Percentiles rank a stretch among this genome's conserved stretches.
These are phyloP conservation scores for Epicoccum nigrum DNA, from an alignment of 2,329 filamentous ascomycete genomes.

Conservation along the genomic window DNA sequence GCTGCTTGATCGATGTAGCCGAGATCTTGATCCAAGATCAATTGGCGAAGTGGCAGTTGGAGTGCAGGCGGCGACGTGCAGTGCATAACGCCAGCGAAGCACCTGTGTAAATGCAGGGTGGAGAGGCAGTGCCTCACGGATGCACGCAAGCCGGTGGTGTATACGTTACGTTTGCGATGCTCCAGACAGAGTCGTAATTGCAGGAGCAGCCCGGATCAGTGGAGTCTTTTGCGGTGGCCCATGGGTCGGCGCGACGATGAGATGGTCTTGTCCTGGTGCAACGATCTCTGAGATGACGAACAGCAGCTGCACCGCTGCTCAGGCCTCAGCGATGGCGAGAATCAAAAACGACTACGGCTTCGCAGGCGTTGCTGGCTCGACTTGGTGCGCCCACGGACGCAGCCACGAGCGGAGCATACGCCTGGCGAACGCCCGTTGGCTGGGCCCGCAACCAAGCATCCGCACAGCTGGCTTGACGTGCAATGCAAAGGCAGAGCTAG, in stretches of 20 bases:
- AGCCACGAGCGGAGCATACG: conserved; percentile 5
- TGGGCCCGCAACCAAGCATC: conserved; percentile 4
- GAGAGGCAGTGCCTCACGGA: conserved; percentile 8
- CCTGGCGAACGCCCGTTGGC: not conserved
- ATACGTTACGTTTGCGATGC: conserved; percentile 5
- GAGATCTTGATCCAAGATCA: not conserved
- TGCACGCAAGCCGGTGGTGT: conserved; percentile 22
- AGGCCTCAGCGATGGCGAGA: too few species aligned
- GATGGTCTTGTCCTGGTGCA: conserved; percentile 10
- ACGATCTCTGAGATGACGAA: conserved; percentile 1
- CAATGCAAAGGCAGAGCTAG: conserved; percentile 7
- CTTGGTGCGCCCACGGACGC: conserved; percentile 9
- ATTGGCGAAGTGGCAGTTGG: not conserved
- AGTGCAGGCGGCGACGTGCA: conserved; percentile 15
- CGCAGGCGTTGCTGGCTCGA: conserved; percentile 11
- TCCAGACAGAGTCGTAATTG: conserved; percentile 17
- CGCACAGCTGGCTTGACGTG: conserved; percentile 12
- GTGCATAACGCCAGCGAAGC: conserved; percentile 33
- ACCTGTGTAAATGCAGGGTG: conserved; percentile 22
- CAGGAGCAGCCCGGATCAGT: conserved; percentile 23
- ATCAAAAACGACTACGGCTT: too few species aligned
- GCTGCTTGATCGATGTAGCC: not conserved
- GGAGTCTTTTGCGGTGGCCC: conserved; percentile 19
- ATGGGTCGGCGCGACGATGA: conserved; percentile 19
- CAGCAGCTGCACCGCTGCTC: not conserved